phyloP scores from a whole-genome alignment of 2,329 filamentous ascomycete genomes.

The Orbilia javanica region DNA sequence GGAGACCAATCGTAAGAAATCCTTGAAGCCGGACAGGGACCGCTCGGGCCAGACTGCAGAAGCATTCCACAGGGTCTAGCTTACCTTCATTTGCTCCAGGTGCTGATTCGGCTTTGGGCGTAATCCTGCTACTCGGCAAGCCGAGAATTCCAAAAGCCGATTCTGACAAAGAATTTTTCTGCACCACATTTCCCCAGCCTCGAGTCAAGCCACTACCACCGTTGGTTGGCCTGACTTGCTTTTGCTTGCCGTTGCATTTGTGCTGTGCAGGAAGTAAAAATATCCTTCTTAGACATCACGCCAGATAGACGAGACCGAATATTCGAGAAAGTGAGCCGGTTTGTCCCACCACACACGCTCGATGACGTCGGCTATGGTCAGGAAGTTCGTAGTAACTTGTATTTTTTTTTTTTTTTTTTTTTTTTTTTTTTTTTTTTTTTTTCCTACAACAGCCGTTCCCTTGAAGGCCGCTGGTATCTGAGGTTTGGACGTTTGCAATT shows the following conservation, averaged over 20 bases:
- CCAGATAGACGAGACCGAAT: conserved; percentile 12
- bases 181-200: conserved; percentile 37
- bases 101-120: conserved; percentile 31
- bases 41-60: conserved; percentile 35
- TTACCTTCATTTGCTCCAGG: not conserved
- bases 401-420: too few relatives aligned
- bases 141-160: conserved; percentile 42
- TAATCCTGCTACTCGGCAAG: conserved; percentile 25
- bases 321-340: not conserved
- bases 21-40: conserved; percentile 16
- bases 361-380: not conserved
- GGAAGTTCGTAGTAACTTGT: not conserved
- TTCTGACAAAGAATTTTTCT: not conserved
- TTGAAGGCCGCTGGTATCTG: not conserved
- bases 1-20: conserved; percentile 29
- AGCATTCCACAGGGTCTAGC: conserved; percentile 8
- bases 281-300: conserved; percentile 15
- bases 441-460: not conserved
- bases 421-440: too few relatives aligned
- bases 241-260: conserved; percentile 10
- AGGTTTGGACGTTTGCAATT: not conserved
- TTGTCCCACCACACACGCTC: not conserved
- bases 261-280: conserved; percentile 24
- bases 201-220: conserved; percentile 12
- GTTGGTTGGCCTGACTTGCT: not conserved